Conservation (phyloP, 2,329 filamentous ascomycete genomes). For the Coniosporium tulheliwenetii region DNA sequence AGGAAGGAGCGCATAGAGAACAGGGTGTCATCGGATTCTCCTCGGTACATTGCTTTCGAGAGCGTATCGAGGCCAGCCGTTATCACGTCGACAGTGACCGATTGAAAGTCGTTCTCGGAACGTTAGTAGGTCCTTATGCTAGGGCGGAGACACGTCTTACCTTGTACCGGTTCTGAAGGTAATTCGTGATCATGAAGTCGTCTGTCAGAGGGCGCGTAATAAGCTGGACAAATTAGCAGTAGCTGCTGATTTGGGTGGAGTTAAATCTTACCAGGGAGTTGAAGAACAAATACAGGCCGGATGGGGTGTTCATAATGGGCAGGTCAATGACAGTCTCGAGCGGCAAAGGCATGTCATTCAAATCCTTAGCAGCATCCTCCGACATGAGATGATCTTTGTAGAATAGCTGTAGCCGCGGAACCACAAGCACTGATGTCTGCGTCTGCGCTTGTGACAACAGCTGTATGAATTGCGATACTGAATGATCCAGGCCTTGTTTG, state of each 20-base stretch:
- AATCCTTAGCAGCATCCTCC: constrained; percentile 24
- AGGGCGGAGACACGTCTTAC: constrained; percentile 25
- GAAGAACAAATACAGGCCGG: constrained; percentile 72
- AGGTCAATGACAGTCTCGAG: constrained; percentile 47
- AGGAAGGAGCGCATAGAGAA: constrained; percentile 75
- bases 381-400: constrained; percentile 26
- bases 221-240: constrained; percentile 41
- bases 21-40: constrained; percentile 41
- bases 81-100: constrained; percentile 66
- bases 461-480: constrained; percentile 38
- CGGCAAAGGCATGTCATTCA: constrained; percentile 30
- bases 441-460: constrained; percentile 26
- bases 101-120: constrained; percentile 43
- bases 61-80: constrained; percentile 80
- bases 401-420: constrained; percentile 20
- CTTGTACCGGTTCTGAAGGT: constrained; percentile 72
- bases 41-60: constrained; percentile 69
- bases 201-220: constrained; percentile 71
- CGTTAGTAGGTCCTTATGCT: too few species aligned
- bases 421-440: constrained; percentile 37
- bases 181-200: constrained; percentile 61
- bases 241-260: constrained; percentile 4
- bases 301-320: constrained; percentile 58
- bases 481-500: constrained; percentile 26
- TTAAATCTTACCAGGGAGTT: constrained; percentile 52